phyloP scores from a whole-genome alignment of 345 rosid genomes.

The Kandelia obovata region DNA sequence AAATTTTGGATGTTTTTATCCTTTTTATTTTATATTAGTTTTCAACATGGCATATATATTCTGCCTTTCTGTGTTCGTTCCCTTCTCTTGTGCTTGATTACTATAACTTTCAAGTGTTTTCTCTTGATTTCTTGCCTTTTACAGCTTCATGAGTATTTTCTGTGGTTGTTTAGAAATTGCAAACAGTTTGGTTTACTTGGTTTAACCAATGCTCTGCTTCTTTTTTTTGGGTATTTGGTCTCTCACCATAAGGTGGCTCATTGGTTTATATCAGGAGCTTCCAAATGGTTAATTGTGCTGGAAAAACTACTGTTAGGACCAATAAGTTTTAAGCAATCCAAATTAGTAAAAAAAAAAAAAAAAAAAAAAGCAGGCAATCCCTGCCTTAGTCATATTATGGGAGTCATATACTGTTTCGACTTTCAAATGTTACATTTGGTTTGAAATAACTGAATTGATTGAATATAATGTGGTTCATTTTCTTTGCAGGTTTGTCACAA shows the following conservation, averaged over 20 bases:
- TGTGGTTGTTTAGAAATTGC: not conserved
- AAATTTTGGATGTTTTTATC: not conserved
- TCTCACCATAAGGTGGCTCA: not conserved
- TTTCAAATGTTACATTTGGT: not conserved
- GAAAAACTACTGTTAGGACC: not conserved
- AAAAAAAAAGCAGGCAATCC: not conserved
- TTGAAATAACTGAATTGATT: not conserved
- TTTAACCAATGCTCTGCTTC: not conserved
- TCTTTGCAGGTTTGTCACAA: slow-evolving; percentile 29
- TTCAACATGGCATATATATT: not conserved
- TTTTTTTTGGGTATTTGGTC: not conserved
- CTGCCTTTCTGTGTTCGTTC: not conserved
- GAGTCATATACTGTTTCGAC: not conserved
- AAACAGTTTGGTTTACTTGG: not conserved
- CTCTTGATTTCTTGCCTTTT: not conserved
- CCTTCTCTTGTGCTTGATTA: not conserved
- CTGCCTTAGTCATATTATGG: not conserved
- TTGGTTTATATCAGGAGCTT: not conserved
- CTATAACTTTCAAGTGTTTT: not conserved
- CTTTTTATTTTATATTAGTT: not conserved
- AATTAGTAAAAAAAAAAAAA: not conserved
- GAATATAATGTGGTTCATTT: slow-evolving; percentile 1
- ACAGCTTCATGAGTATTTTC: not conserved
- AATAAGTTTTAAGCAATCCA: not conserved
- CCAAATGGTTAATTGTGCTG: not conserved